Conservation (phyloP, 1,284 basidiomycete genomes). For the Retiboletus flavoniger region DNA sequence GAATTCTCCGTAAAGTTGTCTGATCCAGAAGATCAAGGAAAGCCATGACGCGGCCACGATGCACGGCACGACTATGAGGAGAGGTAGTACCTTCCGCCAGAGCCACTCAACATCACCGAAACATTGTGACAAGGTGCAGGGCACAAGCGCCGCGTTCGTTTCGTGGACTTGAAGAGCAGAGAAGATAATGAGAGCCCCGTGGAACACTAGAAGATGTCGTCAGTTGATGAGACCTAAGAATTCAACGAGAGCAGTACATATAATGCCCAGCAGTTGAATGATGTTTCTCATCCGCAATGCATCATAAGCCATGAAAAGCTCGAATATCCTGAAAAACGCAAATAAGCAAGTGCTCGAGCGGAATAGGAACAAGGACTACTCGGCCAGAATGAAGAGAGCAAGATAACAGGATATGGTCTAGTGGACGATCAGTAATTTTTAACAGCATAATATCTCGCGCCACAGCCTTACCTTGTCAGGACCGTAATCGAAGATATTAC, state of each 20-base stretch:
- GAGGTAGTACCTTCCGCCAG: conserved; percentile 47
- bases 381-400: conserved; percentile 76
- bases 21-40: conserved; percentile 53
- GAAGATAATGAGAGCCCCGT: conserved; percentile 68
- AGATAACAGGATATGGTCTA: conserved; percentile 84
- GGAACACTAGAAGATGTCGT: conserved; percentile 56
- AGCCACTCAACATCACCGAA: conserved; percentile 21
- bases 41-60: conserved; percentile 54
- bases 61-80: conserved; percentile 55
- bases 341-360: background rate
- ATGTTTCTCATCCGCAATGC: conserved; percentile 72
- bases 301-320: conserved; percentile 71
- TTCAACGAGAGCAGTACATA: conserved; percentile 44
- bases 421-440: conserved; percentile 8
- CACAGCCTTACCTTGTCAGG: conserved; percentile 56
- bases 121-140: conserved; percentile 23
- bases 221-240: conserved; percentile 6
- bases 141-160: conserved; percentile 58
- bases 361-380: conserved; percentile 45
- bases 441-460: background rate
- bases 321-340: conserved; percentile 56
- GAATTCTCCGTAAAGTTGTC: conserved; percentile 57
- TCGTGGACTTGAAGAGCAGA: conserved; percentile 74
- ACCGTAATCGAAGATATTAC: conserved; percentile 35
- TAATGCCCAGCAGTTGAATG: conserved; percentile 72